A percentile compares a stretch with the other conserved stretches of the same genome.
phyloP scores from a whole-genome alignment of 2,329 filamentous ascomycete genomes.

The Colletotrichum salicis region DNA sequence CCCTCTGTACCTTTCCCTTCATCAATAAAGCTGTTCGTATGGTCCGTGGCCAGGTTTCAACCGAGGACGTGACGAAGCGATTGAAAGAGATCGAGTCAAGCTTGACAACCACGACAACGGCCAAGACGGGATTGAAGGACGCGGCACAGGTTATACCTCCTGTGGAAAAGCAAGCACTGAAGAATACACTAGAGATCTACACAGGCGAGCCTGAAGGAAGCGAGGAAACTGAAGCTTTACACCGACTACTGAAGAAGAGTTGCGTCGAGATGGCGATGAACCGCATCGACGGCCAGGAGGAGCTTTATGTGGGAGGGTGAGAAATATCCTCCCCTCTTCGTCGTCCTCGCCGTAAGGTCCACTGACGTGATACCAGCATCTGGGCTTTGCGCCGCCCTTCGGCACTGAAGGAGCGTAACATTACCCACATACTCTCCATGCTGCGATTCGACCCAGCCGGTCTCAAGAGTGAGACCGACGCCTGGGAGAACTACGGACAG shows the following conservation, averaged over 20 bases:
- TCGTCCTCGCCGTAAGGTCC: conserved; percentile 3
- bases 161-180: neutral
- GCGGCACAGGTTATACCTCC: neutral
- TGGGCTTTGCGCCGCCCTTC: conserved; percentile 80
- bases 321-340: neutral
- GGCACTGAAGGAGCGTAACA: conserved; percentile 75
- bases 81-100: conserved; percentile 6
- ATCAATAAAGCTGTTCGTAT: neutral
- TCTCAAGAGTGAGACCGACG: conserved; percentile 60
- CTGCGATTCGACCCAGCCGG: conserved; percentile 63
- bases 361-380: conserved; percentile 64
- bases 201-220: neutral
- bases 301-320: conserved; percentile 54
- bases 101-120: neutral
- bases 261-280: conserved; percentile 54
- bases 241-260: conserved; percentile 41
- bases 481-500: conserved; percentile 64
- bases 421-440: conserved; percentile 93
- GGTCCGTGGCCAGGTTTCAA: neutral
- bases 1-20: neutral
- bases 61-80: conserved; percentile 9
- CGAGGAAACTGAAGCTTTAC: conserved; percentile 6
- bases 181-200: neutral
- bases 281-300: conserved; percentile 53
- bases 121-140: neutral